Base-by-base conservation (phyloP, 1,139 yeast genomes). In the Wickerhamiella pararugosa region DNA sequence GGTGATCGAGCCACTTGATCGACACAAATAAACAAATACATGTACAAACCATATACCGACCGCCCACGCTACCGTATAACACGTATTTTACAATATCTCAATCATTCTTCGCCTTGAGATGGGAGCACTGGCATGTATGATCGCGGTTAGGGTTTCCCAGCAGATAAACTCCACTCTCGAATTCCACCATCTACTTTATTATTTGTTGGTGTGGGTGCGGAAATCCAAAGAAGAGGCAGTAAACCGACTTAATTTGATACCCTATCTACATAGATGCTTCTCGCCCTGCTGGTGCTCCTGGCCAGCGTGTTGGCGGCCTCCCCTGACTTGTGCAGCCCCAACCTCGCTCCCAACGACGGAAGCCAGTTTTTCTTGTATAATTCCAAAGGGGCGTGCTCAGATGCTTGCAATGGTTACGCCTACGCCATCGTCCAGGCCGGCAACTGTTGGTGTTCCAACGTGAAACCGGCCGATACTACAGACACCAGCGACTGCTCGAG, bases 401-500 rank as follows among this genome's bases (percentile, higher is more conserved):
- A 63, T 43, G 57, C 62, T 33, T 78, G 86, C 54, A 30, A 47
- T 2, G 76, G 73, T n/a, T 72, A 61, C 52, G 67, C 75, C 2
- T 73, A 68, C 44, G 84, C 76, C 4, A 66, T 78, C 38, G 59
- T 76, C 11, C 77, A 69, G 46, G 65, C 63, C 25, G 51, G 60
- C 42, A 47, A 64, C 40, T 78, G 86, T 58, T 78, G 77, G 73
- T 78, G 86, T 54, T 67, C 80, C 7, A 66, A 76, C 53, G 54
- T 58, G 32, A 59, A 70, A 4, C 82, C 83, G 0, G 63, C 54
- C 2, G 53, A 55, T 28, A 61, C 70, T 1, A 58, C 60, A 1
- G 51, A 55, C 32, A 43, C 57, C 32, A 43, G 55, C 29, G 49
- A 64, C 25, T 78, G 86, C 59, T 53, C 61, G 34, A 58, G 55